Conservation (phyloP, 2,329 filamentous ascomycete genomes). For the Hymenoscyphus fructigenus region DNA sequence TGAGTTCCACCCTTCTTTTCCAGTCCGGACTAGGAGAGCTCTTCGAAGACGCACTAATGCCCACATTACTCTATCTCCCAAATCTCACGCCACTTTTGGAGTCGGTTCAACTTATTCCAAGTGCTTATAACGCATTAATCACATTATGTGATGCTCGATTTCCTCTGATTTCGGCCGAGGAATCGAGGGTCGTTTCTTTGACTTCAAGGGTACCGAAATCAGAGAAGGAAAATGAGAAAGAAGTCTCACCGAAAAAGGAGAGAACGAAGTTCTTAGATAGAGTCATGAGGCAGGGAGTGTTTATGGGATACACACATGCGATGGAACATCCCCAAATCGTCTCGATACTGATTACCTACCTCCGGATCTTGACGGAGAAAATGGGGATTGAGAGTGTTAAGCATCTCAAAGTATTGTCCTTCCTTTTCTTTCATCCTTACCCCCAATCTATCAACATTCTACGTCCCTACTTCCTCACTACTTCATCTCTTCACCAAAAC, state of each 20-base stretch:
- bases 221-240: not conserved
- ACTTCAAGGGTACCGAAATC: not conserved
- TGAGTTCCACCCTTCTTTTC: conserved; percentile 52
- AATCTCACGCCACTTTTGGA: conserved; percentile 72
- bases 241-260: conserved; percentile 12
- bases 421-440: no score
- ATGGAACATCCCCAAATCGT: conserved; percentile 58
- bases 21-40: conserved; percentile 65
- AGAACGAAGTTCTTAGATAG: conserved; percentile 49
- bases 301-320: conserved; percentile 56
- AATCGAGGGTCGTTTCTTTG: not conserved
- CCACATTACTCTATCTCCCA: conserved; percentile 74
- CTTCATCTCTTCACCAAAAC: not conserved
- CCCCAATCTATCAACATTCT: no score
- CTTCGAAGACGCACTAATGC: conserved; percentile 67
- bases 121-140: conserved; percentile 67
- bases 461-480: conserved; percentile 28
- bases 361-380: conserved; percentile 49
- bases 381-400: conserved; percentile 64
- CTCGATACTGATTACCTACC: conserved; percentile 52
- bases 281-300: conserved; percentile 55
- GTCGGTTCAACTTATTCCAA: conserved; percentile 60
- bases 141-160: conserved; percentile 45
- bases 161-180: not conserved
- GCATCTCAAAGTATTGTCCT: conserved; percentile 58